Conservation (phyloP, 2,329 filamentous ascomycete genomes). For the Annulohypoxylon truncatum region DNA sequence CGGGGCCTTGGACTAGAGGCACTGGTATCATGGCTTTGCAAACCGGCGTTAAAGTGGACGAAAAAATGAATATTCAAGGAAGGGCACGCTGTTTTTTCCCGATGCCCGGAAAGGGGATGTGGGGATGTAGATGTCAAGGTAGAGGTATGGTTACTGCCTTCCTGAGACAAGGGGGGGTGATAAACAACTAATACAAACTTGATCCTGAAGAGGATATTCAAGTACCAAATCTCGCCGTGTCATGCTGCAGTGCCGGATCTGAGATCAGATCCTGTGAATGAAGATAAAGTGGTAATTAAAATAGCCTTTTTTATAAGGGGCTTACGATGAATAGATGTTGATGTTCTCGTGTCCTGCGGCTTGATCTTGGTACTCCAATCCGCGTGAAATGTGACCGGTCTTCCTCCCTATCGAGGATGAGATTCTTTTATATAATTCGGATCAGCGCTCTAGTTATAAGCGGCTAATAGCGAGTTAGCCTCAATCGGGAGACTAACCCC, state of each 20-base stretch:
- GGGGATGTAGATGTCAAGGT: no score
- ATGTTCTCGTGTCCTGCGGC: not conserved
- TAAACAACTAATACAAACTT: conserved; percentile 12
- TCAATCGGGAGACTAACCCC: no score
- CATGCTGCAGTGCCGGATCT: not conserved
- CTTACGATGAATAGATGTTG: not conserved
- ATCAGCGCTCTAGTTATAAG: no score
- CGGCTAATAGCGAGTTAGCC: no score
- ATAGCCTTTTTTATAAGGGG: not conserved
- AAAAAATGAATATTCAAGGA: conserved; percentile 14
- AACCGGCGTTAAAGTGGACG: conserved; percentile 29
- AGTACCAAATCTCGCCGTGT: not conserved
- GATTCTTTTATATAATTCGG: no score
- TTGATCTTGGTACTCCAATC: not conserved
- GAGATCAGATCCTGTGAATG: not conserved
- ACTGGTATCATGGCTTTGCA: conserved; percentile 16
- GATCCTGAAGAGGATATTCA: conserved; percentile 1
- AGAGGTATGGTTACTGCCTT: no score
- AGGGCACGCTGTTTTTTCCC: not conserved
- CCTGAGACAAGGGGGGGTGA: not conserved
- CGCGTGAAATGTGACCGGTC: not conserved
- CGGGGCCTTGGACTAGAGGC: conserved; percentile 25
- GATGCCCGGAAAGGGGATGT: conserved; percentile 7
- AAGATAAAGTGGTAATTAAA: not conserved
- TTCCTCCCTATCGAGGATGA: no score